These are phyloP conservation scores for Sporothrix humicola DNA, from an alignment of 2,329 filamentous ascomycete genomes.

Conservation along the genomic window DNA sequence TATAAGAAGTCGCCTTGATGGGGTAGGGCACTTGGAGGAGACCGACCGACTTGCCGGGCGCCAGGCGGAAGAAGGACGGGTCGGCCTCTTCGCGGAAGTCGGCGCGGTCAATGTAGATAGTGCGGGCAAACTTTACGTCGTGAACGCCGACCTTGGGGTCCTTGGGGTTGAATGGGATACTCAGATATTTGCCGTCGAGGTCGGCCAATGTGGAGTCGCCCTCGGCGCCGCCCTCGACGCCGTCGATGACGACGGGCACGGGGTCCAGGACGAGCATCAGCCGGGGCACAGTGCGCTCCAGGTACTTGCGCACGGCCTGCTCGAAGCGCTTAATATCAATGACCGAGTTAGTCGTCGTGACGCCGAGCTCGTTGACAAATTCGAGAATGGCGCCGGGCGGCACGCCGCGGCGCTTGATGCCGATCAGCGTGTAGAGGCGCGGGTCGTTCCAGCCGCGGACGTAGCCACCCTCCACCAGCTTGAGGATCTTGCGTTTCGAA, in stretches of 20 bases:
- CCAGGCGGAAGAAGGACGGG: constrained; percentile 77
- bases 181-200: constrained; percentile 63
- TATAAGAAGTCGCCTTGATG: constrained; percentile 71
- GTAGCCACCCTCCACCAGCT: constrained; percentile 74
- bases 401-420: constrained; percentile 80
- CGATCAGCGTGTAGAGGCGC: constrained; percentile 85
- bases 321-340: constrained; percentile 87
- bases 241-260: constrained; percentile 79
- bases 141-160: constrained; percentile 70
- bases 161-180: constrained; percentile 86
- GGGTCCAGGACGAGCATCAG: constrained; percentile 91
- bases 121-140: constrained; percentile 70
- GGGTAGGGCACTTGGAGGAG: constrained; percentile 73
- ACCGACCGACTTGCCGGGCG: constrained; percentile 73
- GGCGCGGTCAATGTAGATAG: constrained; percentile 81
- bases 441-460: constrained; percentile 93
- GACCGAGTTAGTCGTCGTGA: constrained; percentile 79
- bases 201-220: not conserved
- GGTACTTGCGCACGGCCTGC: constrained; percentile 80
- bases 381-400: constrained; percentile 87
- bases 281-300: constrained; percentile 85
- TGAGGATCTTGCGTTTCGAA: constrained; percentile 82
- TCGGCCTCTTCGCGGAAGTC: constrained; percentile 78
- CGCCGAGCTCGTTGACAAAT: constrained; percentile 90
- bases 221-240: constrained; percentile 62